A percentile compares a stretch with the other conserved stretches of the same genome.
Conservation (phyloP, 306 rosid species). For the Vigna trinervia region DNA sequence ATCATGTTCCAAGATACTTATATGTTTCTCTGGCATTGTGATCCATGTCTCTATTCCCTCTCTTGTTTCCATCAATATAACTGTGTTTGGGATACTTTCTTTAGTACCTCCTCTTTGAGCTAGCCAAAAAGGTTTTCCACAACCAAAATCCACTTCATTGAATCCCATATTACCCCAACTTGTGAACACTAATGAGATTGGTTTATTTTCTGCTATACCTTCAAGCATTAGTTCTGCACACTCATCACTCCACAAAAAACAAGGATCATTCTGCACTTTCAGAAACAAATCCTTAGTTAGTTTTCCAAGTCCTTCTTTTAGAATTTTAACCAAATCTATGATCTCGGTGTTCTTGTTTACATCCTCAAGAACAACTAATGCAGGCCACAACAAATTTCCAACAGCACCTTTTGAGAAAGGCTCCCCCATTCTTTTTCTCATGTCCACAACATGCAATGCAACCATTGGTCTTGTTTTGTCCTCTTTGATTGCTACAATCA, state of each 20-base stretch:
- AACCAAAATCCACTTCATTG: conserved; percentile 54
- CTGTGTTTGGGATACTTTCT: conserved; percentile 47
- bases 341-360: conserved; percentile 17
- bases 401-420: conserved; percentile 33
- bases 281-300: conserved; percentile 41
- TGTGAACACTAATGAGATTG: conserved; percentile 49
- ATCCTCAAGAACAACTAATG: conserved; percentile 20
- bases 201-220: conserved; percentile 17
- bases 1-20: conserved; percentile 50
- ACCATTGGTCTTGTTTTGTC: conserved; percentile 33
- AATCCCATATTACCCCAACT: conserved; percentile 58
- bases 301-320: conserved; percentile 18
- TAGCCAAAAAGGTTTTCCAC: conserved; percentile 64
- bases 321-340: conserved; percentile 26
- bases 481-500: conserved; percentile 40
- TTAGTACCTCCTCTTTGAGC: conserved; percentile 54
- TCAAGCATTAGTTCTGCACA: conserved; percentile 42
- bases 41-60: conserved; percentile 65
- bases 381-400: conserved; percentile 37
- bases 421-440: conserved; percentile 56
- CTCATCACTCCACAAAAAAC: conserved; percentile 48
- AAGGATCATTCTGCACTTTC: conserved; percentile 46
- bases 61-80: conserved; percentile 51
- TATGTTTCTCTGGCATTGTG: conserved; percentile 44
- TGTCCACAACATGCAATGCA: conserved; percentile 55